Evolutionary conservation across 1,139 yeast genomes (phyloP).

Genomic region (Pneumocystis canis): DNA sequence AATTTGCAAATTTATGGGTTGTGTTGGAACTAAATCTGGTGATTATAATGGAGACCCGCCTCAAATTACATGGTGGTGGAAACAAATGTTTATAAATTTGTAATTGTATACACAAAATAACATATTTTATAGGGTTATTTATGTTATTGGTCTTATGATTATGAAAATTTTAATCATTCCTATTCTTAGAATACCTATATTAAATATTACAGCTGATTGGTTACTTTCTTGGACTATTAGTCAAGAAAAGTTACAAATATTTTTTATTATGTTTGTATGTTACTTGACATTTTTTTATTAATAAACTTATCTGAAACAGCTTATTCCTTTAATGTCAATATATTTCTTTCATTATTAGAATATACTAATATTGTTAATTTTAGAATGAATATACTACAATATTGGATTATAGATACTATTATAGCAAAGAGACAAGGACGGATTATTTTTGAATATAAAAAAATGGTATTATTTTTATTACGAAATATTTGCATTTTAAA

Average conservation of each 20-base stretch:
- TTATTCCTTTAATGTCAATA: not conserved
- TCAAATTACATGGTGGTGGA: not conserved
- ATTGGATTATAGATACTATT: not conserved
- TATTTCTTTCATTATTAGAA: not conserved
- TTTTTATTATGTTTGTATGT: not conserved
- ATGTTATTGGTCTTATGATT: not conserved
- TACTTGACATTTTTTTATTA: not conserved
- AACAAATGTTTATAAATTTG: not conserved
- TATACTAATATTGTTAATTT: not conserved
- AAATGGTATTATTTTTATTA: not conserved
- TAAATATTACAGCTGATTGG: not conserved
- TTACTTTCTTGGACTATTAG: not conserved
- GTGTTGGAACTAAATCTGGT: not conserved
- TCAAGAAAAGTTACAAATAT: not conserved
- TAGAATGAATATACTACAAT: not conserved
- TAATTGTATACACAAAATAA: not conserved
- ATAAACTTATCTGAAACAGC: not conserved
- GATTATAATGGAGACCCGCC: not conserved
- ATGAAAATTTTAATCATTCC: not conserved
- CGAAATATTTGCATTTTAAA: not conserved
- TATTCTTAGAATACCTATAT: not conserved
- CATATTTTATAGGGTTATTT: not conserved
- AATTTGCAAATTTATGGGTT: not conserved
- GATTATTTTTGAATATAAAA: not conserved
- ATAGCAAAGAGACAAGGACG: not conserved